A percentile compares a stretch with the other conserved stretches of the same genome.
Evolutionary conservation across 306 rosid genomes (phyloP).

Genomic region (Begonia masoniana): DNA sequence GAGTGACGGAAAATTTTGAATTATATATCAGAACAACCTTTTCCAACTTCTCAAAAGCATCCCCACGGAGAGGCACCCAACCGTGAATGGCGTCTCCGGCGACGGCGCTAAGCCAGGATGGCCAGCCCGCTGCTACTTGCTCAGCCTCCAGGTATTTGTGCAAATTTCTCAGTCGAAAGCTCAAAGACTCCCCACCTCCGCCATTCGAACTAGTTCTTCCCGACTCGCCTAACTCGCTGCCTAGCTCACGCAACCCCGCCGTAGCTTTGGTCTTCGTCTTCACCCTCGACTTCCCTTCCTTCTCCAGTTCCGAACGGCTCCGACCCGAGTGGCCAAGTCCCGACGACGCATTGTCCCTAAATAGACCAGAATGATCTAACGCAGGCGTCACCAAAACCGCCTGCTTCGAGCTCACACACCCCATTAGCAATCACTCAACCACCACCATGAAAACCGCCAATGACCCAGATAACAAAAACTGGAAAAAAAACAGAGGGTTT

Average conservation of each 20-base stretch:
- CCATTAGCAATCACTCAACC: constrained; percentile 34
- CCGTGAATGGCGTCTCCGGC: constrained; percentile 95
- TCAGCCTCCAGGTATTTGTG: constrained; percentile 76
- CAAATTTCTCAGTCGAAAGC: constrained; percentile 73
- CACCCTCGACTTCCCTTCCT: constrained; percentile 6
- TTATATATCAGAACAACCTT: constrained; percentile 31
- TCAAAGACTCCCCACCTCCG: constrained; percentile 33
- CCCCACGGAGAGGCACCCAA: constrained; percentile 84
- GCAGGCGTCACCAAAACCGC: constrained; percentile 95
- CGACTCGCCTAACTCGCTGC: constrained; percentile 68
- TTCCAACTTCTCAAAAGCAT: constrained; percentile 83
- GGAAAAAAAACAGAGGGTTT: constrained; percentile 1
- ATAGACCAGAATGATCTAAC: constrained; percentile 51
- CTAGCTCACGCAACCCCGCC: constrained; percentile 32
- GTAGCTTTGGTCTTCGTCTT: constrained; percentile 15
- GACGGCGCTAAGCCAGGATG: constrained; percentile 91
- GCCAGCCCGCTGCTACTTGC: constrained; percentile 96
- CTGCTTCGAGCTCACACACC: constrained; percentile 85
- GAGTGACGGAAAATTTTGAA: too few species aligned
- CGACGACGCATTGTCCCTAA: constrained; percentile 25
- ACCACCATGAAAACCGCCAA: constrained; percentile 5
- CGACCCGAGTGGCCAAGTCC: constrained; percentile 36
- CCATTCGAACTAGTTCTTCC: constrained; percentile 60
- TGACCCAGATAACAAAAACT: constrained; percentile 13
- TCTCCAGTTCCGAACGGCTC: constrained; percentile 12